Conservation (phyloP, 2,329 filamentous ascomycete species). For the Aspergillus calidoustus region DNA sequence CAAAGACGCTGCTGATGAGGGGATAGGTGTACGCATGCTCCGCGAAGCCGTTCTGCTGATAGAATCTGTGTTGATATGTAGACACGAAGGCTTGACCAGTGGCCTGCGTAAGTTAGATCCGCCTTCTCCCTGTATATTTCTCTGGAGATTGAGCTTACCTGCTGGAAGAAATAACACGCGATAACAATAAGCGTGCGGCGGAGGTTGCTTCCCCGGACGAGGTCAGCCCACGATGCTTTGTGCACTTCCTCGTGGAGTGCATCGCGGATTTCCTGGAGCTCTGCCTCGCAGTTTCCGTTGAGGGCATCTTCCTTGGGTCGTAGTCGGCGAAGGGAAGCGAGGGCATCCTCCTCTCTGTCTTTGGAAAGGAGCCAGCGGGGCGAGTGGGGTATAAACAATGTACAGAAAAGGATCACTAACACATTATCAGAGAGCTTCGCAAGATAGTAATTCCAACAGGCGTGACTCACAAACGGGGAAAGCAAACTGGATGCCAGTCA, state of each 20-base stretch:
- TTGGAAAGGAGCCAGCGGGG: constrained; percentile 9
- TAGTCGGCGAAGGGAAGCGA: neutral
- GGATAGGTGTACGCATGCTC: neutral
- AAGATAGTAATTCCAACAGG: too few species aligned
- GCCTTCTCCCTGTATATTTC: neutral
- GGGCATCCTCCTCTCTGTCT: neutral
- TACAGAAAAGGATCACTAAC: neutral
- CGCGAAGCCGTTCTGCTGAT: neutral
- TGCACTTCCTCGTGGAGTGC: neutral
- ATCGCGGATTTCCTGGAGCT: neutral
- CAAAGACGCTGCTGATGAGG: neutral
- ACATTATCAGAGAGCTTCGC: neutral
- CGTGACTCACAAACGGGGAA: neutral
- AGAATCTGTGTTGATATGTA: neutral
- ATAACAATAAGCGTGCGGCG: neutral
- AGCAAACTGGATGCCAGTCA: neutral
- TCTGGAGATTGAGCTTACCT: neutral
- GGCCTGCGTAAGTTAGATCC: neutral
- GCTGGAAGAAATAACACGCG: constrained; percentile 1
- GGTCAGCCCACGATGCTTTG: neutral
- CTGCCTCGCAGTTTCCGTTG: neutral
- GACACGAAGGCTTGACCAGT: constrained; percentile 2
- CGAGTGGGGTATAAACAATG: neutral
- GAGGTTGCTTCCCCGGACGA: neutral
- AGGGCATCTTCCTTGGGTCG: neutral